Conservation (phyloP, 768 basidiomycete genomes). For the Xerocomus potaroensis region DNA sequence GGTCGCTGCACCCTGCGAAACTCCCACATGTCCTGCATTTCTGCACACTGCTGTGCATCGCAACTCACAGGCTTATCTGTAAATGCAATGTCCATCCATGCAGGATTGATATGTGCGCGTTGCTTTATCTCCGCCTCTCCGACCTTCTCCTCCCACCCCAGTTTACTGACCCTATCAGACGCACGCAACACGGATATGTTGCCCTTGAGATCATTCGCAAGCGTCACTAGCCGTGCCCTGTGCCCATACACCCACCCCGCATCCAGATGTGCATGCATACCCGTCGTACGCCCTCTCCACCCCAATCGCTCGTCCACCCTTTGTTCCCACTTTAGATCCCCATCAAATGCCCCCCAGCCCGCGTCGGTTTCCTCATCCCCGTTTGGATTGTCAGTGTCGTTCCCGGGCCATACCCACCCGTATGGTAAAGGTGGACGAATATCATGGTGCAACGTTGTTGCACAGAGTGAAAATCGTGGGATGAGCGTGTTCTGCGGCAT, state of each 20-base stretch:
- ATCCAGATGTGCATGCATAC: slow-evolving; percentile 41
- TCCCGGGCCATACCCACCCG: slow-evolving; percentile 39
- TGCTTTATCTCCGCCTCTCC: slow-evolving; percentile 33
- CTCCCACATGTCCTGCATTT: slow-evolving; percentile 44
- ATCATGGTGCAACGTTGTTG: slow-evolving; percentile 50
- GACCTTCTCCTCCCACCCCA: slow-evolving; percentile 23
- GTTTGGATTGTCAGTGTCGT: too few relatives aligned
- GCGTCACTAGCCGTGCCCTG: slow-evolving; percentile 43
- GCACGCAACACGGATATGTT: slow-evolving; percentile 38
- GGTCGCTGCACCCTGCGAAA: slow-evolving; percentile 43
- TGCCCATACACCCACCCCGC: slow-evolving; percentile 51
- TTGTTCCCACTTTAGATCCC: slow-evolving; percentile 59
- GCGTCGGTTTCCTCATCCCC: slow-evolving; percentile 7
- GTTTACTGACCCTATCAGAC: slow-evolving; percentile 1
- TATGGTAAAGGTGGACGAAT: slow-evolving; percentile 49
- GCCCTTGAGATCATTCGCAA: slow-evolving; percentile 39
- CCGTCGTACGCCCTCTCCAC: slow-evolving; percentile 77
- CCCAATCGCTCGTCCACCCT: slow-evolving; percentile 58
- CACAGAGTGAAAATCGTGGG: slow-evolving; percentile 52
- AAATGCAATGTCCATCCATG: slow-evolving; percentile 60
- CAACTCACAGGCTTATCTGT: slow-evolving; percentile 44
- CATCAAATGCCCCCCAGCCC: slow-evolving; percentile 30
- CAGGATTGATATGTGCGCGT: slow-evolving; percentile 45
- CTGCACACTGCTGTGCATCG: slow-evolving; percentile 35
- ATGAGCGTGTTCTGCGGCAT: slow-evolving; percentile 38